phyloP scores from a whole-genome alignment of 192 early-diverging fungal genomes.

The Linnemannia exigua region DNA sequence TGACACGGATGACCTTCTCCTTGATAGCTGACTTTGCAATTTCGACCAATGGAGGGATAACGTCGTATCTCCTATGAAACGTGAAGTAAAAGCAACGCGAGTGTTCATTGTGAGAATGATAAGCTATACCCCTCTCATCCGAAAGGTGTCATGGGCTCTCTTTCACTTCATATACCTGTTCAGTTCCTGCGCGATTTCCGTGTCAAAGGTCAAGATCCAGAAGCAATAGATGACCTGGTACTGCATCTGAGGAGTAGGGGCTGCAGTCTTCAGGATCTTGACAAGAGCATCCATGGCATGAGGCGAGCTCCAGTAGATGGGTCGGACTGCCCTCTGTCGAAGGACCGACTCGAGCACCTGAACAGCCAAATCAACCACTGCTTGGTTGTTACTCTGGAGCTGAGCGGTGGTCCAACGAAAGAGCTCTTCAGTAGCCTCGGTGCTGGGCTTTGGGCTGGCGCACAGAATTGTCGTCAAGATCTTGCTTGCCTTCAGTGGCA shows the following conservation, averaged over 20 bases:
- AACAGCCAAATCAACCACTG: constrained; percentile 85
- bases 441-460: constrained; percentile 56
- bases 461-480: constrained; percentile 77
- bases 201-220: constrained; percentile 93
- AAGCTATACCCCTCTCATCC: neutral
- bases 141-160: neutral
- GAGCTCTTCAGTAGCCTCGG: constrained; percentile 69
- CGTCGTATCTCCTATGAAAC: constrained; percentile 78
- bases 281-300: constrained; percentile 74
- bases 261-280: constrained; percentile 68
- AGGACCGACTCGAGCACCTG: constrained; percentile 88
- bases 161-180: constrained; percentile 62
- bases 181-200: constrained; percentile 77
- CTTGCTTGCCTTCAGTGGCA: constrained; percentile 89
- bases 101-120: neutral
- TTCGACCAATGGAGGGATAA: constrained; percentile 88
- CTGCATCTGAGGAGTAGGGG: constrained; percentile 90
- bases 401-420: constrained; percentile 78
- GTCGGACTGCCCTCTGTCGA: constrained; percentile 68
- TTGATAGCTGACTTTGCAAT: constrained; percentile 96
- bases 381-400: constrained; percentile 62
- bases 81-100: neutral
- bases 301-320: constrained; percentile 71
- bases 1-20: constrained; percentile 96
- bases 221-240: constrained; percentile 96